Conservation (phyloP, 2,329 filamentous ascomycete species). For the Hypomyces rosellus region DNA sequence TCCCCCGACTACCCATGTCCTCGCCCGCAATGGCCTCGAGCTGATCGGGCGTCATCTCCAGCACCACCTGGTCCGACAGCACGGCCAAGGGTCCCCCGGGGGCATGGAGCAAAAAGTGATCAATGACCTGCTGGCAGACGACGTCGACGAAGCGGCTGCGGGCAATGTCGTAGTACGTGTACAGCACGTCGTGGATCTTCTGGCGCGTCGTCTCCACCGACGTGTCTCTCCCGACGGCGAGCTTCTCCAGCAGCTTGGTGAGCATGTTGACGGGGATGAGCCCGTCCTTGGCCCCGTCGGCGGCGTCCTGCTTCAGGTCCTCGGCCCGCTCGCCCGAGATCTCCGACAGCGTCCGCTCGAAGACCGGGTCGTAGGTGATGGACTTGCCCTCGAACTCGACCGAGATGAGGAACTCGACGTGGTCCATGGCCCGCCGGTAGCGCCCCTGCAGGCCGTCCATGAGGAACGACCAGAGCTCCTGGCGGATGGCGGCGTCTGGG, state of each 20-base stretch:
- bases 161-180: slow-evolving; percentile 56
- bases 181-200: slow-evolving; percentile 54
- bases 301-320: not conserved
- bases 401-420: slow-evolving; percentile 45
- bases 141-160: slow-evolving; percentile 57
- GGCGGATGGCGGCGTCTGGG: slow-evolving; percentile 34
- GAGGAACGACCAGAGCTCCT: slow-evolving; percentile 39
- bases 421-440: slow-evolving; percentile 43
- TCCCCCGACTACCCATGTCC: slow-evolving; percentile 14
- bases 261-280: not conserved
- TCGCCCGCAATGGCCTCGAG: slow-evolving; percentile 55
- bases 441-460: slow-evolving; percentile 36
- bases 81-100: slow-evolving; percentile 44
- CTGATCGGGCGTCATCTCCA: slow-evolving; percentile 39
- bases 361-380: slow-evolving; percentile 18
- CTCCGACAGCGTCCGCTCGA: slow-evolving; percentile 14
- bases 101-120: slow-evolving; percentile 46
- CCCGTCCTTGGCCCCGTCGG: not conserved
- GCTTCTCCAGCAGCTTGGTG: not conserved
- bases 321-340: slow-evolving; percentile 9
- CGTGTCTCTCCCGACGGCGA: slow-evolving; percentile 13
- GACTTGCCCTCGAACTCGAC: slow-evolving; percentile 16
- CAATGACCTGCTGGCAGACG: slow-evolving; percentile 52
- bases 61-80: slow-evolving; percentile 46
- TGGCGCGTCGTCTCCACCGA: slow-evolving; percentile 31